phyloP scores from a whole-genome alignment of 495 filamentous ascomycete genomes.

The Xylaria longipes region DNA sequence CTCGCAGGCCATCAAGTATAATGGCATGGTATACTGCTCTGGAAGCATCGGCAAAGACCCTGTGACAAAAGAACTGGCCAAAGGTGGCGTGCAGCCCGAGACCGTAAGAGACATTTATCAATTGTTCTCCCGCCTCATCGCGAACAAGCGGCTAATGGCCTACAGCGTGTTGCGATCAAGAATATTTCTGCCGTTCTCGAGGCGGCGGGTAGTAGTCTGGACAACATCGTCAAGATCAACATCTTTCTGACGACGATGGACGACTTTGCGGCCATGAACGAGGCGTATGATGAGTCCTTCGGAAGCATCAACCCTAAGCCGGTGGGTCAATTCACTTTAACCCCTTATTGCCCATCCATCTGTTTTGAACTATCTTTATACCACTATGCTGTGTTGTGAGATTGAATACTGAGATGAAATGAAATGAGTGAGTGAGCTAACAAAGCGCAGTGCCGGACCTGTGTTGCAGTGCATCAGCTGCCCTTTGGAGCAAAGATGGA shows the following conservation, averaged over 20 bases:
- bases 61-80: slow-evolving; percentile 53
- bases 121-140: slow-evolving; percentile 17
- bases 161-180: slow-evolving; percentile 57
- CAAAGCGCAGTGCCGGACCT: slow-evolving; percentile 57
- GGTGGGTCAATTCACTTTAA: slow-evolving; percentile 33
- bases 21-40: slow-evolving; percentile 65
- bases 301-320: slow-evolving; percentile 60
- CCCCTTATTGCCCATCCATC: neutral
- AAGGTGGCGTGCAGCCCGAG: slow-evolving; percentile 61
- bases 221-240: slow-evolving; percentile 71
- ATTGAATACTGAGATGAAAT: neutral
- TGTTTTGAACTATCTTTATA: neutral
- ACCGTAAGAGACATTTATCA: slow-evolving; percentile 50
- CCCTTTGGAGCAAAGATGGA: slow-evolving; percentile 73
- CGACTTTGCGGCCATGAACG: slow-evolving; percentile 70
- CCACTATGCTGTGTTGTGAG: neutral
- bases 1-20: slow-evolving; percentile 62
- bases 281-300: slow-evolving; percentile 64
- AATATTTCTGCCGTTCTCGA: slow-evolving; percentile 68
- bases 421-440: slow-evolving; percentile 1
- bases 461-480: slow-evolving; percentile 70
- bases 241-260: slow-evolving; percentile 71
- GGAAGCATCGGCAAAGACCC: slow-evolving; percentile 60
- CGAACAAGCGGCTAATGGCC: neutral
- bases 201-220: slow-evolving; percentile 62